Evolutionary conservation across 306 rosid genomes (phyloP), one percentile per base, ranked within the genome.

Genomic region (Cucurbita moschata): DNA sequence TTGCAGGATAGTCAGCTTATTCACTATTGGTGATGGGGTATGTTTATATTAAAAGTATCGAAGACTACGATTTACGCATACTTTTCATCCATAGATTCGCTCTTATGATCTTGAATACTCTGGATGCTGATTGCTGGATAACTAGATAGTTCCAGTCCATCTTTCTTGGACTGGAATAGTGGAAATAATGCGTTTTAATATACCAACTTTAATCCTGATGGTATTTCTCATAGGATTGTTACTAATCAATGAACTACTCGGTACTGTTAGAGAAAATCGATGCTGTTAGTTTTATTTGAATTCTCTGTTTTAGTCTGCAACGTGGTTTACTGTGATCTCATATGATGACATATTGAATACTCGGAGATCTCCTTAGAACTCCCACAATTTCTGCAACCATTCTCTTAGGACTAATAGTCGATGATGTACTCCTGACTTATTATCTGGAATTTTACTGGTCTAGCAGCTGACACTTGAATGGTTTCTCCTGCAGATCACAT

Each of bases 21-120:
- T 94, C 77, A 83, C 96, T 49, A 35, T 94, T 64, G 98, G 97
- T 15, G 98, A 94, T 71, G 96, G 98, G 89, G 98, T 90, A 94
- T 83, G 97, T 76, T 35, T 43, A 13, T 44, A 44, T 4, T 11
- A 66, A 21, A 30, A 26, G 66, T 6, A 43, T 30, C 40, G 35
- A 26, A 26, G 8, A 10, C 4, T 65, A 19, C 44, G n/a, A 19
- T 66, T 39, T 66, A 0, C 0, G 54, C 19, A 35, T 60, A 60
- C 43, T 35, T 35, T 60, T 60, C 11, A 44, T 11, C 6, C 35
- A 1, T 19, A 12, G 37, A 19, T 65, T 43, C 50, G n/a, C 50
- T 39, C 18, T 66, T 43, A 19, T 46, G 53, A 42, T 65, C 53
- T 65, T 43, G 5, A 65, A 43, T 44, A 19, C 40, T 66, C 72